Evolutionary conservation across 139 green algal species (phyloP).

Genomic region (Raphidocelis subcapitata): DNA sequence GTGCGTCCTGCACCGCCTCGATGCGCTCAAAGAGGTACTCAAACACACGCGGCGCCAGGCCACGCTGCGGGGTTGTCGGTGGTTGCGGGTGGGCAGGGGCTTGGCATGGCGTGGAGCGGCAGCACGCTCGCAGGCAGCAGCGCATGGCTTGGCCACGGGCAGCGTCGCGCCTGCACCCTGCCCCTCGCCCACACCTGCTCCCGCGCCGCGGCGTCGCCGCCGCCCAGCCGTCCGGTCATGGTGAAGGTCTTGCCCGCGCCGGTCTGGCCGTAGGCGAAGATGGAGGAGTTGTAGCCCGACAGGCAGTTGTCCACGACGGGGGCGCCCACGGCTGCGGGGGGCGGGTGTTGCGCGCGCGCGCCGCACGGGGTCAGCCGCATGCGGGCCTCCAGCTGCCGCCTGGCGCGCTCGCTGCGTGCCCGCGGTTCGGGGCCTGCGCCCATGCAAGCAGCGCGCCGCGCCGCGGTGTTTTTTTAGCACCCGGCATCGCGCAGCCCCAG

Average conservation of each 20-base stretch:
- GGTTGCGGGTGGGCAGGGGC: neutral
- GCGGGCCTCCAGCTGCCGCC: neutral
- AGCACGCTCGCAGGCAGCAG: neutral
- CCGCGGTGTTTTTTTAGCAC: neutral
- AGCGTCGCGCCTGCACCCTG: neutral
- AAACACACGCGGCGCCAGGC: constrained; percentile 82
- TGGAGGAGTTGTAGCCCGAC: constrained; percentile 71
- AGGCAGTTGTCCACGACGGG: constrained; percentile 71
- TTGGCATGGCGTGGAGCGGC: neutral
- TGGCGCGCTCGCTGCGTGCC: neutral
- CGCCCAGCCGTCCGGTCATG: constrained; percentile 64
- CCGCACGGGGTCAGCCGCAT: neutral
- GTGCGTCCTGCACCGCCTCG: constrained; percentile 43
- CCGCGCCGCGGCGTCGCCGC: neutral
- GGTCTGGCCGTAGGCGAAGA: constrained; percentile 86
- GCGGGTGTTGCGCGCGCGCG: too few species aligned
- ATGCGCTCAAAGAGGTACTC: constrained; percentile 83
- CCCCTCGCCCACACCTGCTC: constrained; percentile 13
- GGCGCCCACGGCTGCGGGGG: constrained; percentile 50
- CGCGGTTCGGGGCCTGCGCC: neutral
- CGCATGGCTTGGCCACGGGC: neutral
- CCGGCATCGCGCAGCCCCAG: neutral
- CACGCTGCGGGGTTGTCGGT: constrained; percentile 45
- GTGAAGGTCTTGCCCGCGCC: constrained; percentile 86
- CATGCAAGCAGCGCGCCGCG: neutral